Evolutionary conservation across 495 filamentous ascomycete species (phyloP).

Genomic region (Amphirosellinia nigrospora): DNA sequence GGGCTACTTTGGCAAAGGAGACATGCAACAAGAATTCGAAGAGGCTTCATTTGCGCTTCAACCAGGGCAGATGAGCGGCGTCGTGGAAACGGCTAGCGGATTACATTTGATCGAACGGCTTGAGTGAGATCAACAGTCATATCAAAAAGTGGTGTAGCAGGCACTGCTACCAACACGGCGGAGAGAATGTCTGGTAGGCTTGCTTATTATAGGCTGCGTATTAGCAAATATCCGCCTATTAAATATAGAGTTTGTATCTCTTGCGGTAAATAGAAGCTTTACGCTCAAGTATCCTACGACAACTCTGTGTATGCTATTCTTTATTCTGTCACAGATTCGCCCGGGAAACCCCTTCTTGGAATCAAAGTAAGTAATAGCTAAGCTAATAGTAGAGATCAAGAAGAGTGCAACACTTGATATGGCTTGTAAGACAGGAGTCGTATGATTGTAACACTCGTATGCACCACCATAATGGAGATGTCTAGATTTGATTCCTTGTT

Average conservation of each 20-base stretch:
- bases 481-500: not conserved
- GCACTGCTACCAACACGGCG: not conserved
- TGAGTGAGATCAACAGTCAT: conserved; percentile 25
- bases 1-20: conserved; percentile 89
- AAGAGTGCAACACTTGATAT: not conserved
- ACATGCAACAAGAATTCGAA: conserved; percentile 99
- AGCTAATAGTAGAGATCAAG: not conserved
- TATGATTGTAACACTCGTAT: not conserved
- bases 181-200: not conserved
- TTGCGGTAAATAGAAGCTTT: not conserved
- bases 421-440: not conserved
- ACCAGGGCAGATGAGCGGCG: conserved; percentile 79
- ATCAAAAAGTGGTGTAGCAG: not conserved
- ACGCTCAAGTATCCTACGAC: not conserved
- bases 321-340: not conserved
- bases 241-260: not conserved
- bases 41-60: conserved; percentile 88
- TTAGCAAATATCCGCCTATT: not conserved
- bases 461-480: not conserved
- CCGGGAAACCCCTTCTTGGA: not conserved
- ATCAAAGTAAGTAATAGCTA: not conserved
- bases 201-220: not conserved
- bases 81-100: conserved; percentile 93
- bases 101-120: conserved; percentile 87
- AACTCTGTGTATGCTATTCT: not conserved